Evolutionary conservation across 805 yeast genomes (phyloP), one percentile per base, ranked within the genome.

Genomic region (Wickerhamomyces tratensis): DNA sequence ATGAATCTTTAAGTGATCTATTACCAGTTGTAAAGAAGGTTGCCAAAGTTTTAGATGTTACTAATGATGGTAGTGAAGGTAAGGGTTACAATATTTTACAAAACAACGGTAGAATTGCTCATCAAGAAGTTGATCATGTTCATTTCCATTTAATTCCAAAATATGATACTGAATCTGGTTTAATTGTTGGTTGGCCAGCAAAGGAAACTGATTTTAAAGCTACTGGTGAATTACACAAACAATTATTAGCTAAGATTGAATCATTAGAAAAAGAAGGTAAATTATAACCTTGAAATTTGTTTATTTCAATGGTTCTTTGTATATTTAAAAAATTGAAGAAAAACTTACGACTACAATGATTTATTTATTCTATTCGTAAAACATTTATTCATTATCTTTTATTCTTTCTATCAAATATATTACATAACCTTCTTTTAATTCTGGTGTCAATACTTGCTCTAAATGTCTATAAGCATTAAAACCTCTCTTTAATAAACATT

Each of bases 61-160:
- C 76, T 49, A 65, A 67, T 38, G 82, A 81, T 46, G 76, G 84
- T 35, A 72, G 76, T 13, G 73, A 72, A 10, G 86, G 87, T 15
- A 71, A 65, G 40, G 95, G 95, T 38, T 91, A 91, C 72, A 91
- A 91, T 59, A 61, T 91, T 20, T 68, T 91, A 50, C 98, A 89
- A 64, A 93, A 91, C 71, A 93, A 91, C 53, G 98, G 98, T 40
- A 68, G 86, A 59, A 80, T 89, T 57, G 98, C 98, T 11, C 98
- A 93, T 59, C 98, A 91, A 68, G 82, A 74, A 43, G 98, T 93
- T 44, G 93, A 85, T 52, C 98, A 91, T 61, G 97, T 93, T 45
- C 98, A 91, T 62, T 85, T 93, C 75, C 98, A 91, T 62, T 77
- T 91, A 62, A 91, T 91, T 59, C 98, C 98, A 40, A 91, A 91